Percentiles rank a stretch among this genome's conserved stretches.
Evolutionary conservation across 192 early-diverging fungal species (phyloP).

Genomic region (Phlyctochytrium arcticum): DNA sequence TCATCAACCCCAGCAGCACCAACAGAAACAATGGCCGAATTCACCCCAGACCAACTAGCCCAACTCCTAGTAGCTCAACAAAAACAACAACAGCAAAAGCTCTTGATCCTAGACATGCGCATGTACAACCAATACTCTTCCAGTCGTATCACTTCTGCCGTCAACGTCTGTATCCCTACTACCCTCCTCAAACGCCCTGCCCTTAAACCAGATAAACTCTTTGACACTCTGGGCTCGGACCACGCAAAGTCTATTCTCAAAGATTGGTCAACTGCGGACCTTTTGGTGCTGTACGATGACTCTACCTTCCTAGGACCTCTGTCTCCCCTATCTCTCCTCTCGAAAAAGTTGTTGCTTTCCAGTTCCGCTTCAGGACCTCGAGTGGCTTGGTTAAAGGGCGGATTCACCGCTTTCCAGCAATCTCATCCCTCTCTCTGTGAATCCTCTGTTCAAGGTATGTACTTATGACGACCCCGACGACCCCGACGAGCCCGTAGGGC

Average conservation of each 20-base stretch:
- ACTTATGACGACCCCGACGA: too few relatives aligned
- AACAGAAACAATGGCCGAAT: too few relatives aligned
- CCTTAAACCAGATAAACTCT: constrained; percentile 49
- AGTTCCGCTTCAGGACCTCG: constrained; percentile 6
- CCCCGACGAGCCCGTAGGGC: background rate
- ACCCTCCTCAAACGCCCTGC: constrained; percentile 68
- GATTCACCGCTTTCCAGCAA: constrained; percentile 13
- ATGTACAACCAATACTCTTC: constrained; percentile 51
- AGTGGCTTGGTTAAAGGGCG: constrained; percentile 24
- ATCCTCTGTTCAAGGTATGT: too few relatives aligned
- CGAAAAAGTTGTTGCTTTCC: background rate
- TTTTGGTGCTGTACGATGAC: constrained; percentile 67
- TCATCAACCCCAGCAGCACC: too few relatives aligned
- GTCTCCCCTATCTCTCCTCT: constrained; percentile 12
- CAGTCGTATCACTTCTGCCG: constrained; percentile 49
- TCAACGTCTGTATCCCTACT: constrained; percentile 68
- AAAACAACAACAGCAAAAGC: too few relatives aligned
- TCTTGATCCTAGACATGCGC: constrained; percentile 68
- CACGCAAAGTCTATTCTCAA: constrained; percentile 36
- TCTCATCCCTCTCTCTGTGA: constrained; percentile 19
- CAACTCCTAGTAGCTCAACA: too few relatives aligned
- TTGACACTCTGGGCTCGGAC: constrained; percentile 35
- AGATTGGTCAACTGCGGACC: constrained; percentile 38
- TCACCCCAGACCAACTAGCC: too few relatives aligned
- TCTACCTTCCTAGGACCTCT: background rate